Percentiles rank a stretch among this genome's conserved stretches.
Evolutionary conservation across 768 basidiomycete species (phyloP).

Genomic region (Tulasnella sp.): DNA sequence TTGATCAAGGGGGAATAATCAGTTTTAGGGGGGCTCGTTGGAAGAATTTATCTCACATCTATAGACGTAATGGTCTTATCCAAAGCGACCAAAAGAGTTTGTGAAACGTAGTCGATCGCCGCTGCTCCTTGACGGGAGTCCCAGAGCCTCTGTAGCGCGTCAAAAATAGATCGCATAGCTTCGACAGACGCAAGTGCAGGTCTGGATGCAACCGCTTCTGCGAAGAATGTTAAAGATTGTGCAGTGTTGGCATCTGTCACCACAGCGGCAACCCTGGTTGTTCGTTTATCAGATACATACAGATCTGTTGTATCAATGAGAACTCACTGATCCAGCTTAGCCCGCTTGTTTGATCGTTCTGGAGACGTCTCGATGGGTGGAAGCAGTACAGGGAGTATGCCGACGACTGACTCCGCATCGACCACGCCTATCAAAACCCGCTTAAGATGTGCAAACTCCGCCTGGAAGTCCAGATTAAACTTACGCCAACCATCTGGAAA

Average conservation of each 20-base stretch:
- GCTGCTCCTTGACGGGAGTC: slow-evolving; percentile 43
- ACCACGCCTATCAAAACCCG: background rate
- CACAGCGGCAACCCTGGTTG: background rate
- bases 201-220: slow-evolving; percentile 60
- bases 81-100: slow-evolving; percentile 73
- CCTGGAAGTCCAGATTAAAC: background rate
- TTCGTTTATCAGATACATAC: background rate
- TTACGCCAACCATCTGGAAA: background rate
- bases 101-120: slow-evolving; percentile 66
- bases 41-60: slow-evolving; percentile 33
- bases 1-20: background rate
- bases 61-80: slow-evolving; percentile 52
- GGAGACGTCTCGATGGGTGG: slow-evolving; percentile 7
- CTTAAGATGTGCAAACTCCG: background rate
- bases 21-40: too few relatives aligned
- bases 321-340: slow-evolving; percentile 47
- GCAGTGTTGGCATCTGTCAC: slow-evolving; percentile 31
- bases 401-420: background rate
- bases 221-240: slow-evolving; percentile 44
- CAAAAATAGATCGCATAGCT: slow-evolving; percentile 62
- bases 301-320: too few relatives aligned
- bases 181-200: slow-evolving; percentile 54
- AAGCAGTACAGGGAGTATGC: background rate
- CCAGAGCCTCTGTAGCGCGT: slow-evolving; percentile 56
- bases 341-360: slow-evolving; percentile 52